Base-by-base conservation (phyloP, 2,329 filamentous ascomycete species). In the Fusarium keratoplasticum region DNA sequence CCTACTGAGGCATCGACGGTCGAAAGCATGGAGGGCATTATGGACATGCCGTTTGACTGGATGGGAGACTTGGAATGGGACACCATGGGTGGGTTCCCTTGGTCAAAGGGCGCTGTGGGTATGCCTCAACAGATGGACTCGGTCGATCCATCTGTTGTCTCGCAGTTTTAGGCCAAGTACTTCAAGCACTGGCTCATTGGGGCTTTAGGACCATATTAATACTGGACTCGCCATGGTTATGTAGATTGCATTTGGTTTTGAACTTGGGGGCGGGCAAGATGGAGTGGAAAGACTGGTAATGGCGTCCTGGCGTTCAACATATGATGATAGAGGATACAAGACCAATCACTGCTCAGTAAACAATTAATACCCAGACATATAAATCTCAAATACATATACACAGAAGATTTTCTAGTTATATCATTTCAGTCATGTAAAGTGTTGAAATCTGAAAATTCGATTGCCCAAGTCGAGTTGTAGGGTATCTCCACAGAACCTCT, bases 1-100 rank as follows among this genome's bases (percentile, higher is more conserved):
- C 66, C 38, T 4, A 25, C 65, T 8, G 36, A 58, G 59, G 10
- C 66, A 7, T 59, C 71, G 13, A 38, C 47, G 2, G 42, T 72
- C 3, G 71, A 74, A 33, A 61, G 44, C 2, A 78, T 78, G 74
- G 74, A 78, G 40, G 73, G 71, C 2, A 68, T 79, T 6, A 65
- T 77, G 64, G 77, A 79, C 13, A 76, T 79, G 70, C 67, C 71
- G 5, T 69, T 79, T 22, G 76, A 79, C 67, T 79, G 77, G 77
- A 72, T 79, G 66, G 71, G 67, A 1, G 73, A 76, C 11, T 47
- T 78, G 4, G 76, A 70, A 5, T 73, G 78, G 69, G 77, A 79
- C 58, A 64, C 66, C 6, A 70, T 79, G 65, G 69, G 69, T 6
- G 73, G 69, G 3, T 66, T 77, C 35, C 61, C 66, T 9, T 79